These are phyloP conservation scores for Hymenoscyphus linearis DNA, from an alignment of 2,329 filamentous ascomycete genomes.

Conservation along the genomic window DNA sequence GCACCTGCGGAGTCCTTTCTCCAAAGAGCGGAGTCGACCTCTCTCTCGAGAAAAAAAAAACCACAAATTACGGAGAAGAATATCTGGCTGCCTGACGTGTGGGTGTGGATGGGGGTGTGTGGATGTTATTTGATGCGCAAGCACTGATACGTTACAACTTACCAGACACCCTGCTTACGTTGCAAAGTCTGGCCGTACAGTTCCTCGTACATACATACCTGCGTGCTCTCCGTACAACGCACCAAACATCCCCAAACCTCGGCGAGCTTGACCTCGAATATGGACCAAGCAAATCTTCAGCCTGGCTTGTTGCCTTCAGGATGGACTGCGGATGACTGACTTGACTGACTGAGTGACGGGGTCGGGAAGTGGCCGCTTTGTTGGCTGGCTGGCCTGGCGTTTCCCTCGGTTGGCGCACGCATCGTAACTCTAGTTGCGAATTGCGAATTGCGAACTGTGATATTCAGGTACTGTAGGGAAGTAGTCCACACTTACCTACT, in stretches of 20 bases:
- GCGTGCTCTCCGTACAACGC: constrained; percentile 2
- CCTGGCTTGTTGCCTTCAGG: no score
- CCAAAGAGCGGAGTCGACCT: not conserved
- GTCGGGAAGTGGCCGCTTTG: not conserved
- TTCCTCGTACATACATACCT: no score
- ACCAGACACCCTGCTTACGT: constrained; percentile 14
- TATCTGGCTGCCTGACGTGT: constrained; percentile 5
- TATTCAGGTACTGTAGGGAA: not conserved
- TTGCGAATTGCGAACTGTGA: no score
- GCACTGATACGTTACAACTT: constrained; percentile 18
- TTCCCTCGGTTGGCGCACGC: no score
- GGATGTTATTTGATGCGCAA: constrained; percentile 3
- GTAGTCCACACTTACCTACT: no score
- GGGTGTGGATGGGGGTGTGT: no score
- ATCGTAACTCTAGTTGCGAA: not conserved
- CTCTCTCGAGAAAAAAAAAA: not conserved
- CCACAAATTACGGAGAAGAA: no score
- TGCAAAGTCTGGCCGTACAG: not conserved
- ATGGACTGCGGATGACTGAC: constrained; percentile 13
- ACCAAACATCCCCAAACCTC: not conserved
- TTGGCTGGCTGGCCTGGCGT: no score
- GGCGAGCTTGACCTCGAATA: constrained; percentile 1
- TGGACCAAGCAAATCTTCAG: not conserved
- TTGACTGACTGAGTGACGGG: no score
- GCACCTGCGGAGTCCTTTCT: not conserved